Evolutionary conservation across 1,139 yeast species (phyloP), one percentile per base, ranked within the genome.

Genomic region (Sugiyamaella grinbergsii): DNA sequence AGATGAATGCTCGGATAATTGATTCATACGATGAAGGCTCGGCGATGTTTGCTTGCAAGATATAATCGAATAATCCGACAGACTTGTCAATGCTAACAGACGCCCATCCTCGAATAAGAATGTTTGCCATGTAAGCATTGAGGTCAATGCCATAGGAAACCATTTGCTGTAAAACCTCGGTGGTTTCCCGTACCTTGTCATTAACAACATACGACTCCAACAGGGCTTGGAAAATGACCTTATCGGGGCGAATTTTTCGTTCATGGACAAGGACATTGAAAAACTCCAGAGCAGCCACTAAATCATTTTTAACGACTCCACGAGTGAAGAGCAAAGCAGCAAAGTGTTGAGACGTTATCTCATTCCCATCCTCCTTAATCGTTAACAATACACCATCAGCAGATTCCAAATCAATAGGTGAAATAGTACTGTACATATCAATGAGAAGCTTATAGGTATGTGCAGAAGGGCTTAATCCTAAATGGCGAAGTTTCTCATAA

Each of bases 381-480:
- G 58, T 55, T 13, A 54, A 53, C 28, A 74, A 53, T 4, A 72
- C 74, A 2, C 54, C 50, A 49, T 71, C 74, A 3, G 76, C 77
- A 4, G 66, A 59, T 5, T 56, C 62, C 26, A 72, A 52, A 50
- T 71, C 68, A 53, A 5, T 72, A 69, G 46, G 51, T 8, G 16
- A 22, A 28, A 41, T 41, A 10, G 47, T 47, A 23, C 47, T 63
- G 63, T 22, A 71, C 58, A 58, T 68, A 68, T 71, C 75, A 55
- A 74, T 72, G 40, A 72, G 53, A 19, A 74, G 65, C 54, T 67
- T 69, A 60, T 71, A 74, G 2, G 76, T 70, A 52, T 64, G 70
- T 1, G 72, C 58, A 1, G 74, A 66, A 8, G 72, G 73, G 5
- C 56, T 54, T 5, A 72, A 52, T 2, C 64, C 64, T 5, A 57